Conservation (phyloP, 2,329 filamentous ascomycete genomes). For the Epichloe elymi region DNA sequence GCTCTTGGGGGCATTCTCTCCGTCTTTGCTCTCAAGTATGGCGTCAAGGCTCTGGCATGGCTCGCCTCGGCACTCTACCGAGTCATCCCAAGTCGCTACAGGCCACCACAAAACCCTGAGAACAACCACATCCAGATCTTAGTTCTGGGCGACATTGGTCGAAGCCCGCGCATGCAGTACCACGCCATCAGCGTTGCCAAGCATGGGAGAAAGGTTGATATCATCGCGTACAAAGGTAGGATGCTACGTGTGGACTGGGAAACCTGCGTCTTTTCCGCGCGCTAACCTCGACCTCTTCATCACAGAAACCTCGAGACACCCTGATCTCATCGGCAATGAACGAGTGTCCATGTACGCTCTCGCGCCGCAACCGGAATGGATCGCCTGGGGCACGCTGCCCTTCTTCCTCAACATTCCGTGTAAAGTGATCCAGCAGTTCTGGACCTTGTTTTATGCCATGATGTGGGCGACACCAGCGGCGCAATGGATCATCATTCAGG, state of each 20-base stretch:
- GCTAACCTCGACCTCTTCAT: neutral
- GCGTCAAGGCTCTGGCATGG: conserved; percentile 11
- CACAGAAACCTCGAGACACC: conserved; percentile 65
- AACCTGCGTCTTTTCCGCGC: neutral
- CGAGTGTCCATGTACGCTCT: conserved; percentile 62
- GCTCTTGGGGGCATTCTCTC: conserved; percentile 21
- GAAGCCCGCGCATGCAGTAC: conserved; percentile 96
- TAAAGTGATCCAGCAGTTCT: conserved; percentile 76
- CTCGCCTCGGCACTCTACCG: conserved; percentile 11
- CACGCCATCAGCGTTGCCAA: conserved; percentile 86
- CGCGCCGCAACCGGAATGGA: conserved; percentile 48
- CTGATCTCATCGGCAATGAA: conserved; percentile 56
- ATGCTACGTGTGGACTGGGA: neutral
- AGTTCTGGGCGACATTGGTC: conserved; percentile 87
- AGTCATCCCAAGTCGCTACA: conserved; percentile 22
- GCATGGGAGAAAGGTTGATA: conserved; percentile 64
- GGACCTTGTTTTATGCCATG: conserved; percentile 56
- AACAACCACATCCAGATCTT: conserved; percentile 58
- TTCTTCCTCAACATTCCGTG: conserved; percentile 69
- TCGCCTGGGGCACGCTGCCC: conserved; percentile 56
- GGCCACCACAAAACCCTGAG: conserved; percentile 19
- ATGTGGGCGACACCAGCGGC: conserved; percentile 61
- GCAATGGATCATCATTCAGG: conserved; percentile 76
- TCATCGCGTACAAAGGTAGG: conserved; percentile 77
- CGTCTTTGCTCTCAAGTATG: conserved; percentile 18